Conservation (phyloP, 176 grass and related monocot genomes). For the Neostapfia colusana region DNA sequence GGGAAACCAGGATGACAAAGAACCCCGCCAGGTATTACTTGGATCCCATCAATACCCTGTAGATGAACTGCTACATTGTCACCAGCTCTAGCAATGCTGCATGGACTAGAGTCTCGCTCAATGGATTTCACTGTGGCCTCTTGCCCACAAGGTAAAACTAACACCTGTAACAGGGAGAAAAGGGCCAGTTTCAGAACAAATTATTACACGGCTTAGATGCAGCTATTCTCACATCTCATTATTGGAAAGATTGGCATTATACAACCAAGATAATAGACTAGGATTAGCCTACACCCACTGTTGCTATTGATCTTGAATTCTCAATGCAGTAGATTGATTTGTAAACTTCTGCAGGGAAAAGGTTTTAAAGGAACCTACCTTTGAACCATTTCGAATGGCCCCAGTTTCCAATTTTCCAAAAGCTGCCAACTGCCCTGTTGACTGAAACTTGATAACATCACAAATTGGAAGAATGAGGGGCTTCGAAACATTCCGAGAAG, state of each 20-base stretch:
- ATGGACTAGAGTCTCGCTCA: constrained; percentile 66
- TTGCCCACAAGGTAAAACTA: constrained; percentile 70
- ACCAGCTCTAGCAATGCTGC: constrained; percentile 73
- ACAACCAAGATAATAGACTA: constrained; percentile 26
- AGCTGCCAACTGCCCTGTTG: constrained; percentile 78
- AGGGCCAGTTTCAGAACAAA: constrained; percentile 3
- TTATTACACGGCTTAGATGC: constrained; percentile 4
- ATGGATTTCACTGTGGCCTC: constrained; percentile 69
- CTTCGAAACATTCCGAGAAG: constrained; percentile 85
- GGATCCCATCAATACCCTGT: constrained; percentile 53
- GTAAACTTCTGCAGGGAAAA: not conserved
- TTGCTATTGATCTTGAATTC: constrained; percentile 1
- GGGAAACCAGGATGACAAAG: constrained; percentile 84
- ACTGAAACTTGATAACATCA: constrained; percentile 83
- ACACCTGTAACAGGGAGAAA: constrained; percentile 57
- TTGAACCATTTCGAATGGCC: constrained; percentile 77
- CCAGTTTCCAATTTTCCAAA: constrained; percentile 97
- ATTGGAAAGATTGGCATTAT: constrained; percentile 8
- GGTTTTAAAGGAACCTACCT: constrained; percentile 49
- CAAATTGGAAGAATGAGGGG: constrained; percentile 96
- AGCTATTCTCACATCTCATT: constrained; percentile 9
- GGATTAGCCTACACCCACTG: constrained; percentile 13
- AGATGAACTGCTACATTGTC: constrained; percentile 72
- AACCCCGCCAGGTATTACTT: constrained; percentile 69
- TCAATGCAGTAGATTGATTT: not conserved